Base-by-base conservation (phyloP, 768 basidiomycete genomes). In the Asterophora lycoperdoides region DNA sequence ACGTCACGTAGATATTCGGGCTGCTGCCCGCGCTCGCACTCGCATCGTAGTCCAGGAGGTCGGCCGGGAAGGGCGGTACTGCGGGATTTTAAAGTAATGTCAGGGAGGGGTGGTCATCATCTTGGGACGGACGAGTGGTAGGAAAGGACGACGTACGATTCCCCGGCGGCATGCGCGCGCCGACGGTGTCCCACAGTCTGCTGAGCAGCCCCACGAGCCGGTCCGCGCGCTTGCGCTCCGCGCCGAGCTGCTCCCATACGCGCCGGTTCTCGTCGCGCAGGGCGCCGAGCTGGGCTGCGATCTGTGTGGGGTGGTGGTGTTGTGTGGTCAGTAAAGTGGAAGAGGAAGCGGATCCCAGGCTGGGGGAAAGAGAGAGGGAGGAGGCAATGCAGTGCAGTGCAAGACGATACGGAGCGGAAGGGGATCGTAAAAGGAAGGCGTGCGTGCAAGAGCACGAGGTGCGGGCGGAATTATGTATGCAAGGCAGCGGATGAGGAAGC, bases 1-100 rank as follows among this genome's bases (percentile, higher is more conserved):
- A 82, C 3, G 84, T 89, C 56, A 90, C 73, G 60, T 76, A 85
- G 56, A 89, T 87, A 55, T 86, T 84, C 8, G 86, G 85, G 45
- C 73, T 79, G 6, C 6, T 3, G 23, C 23, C 23, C 6, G 23
- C 6, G 23, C 23, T 23, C 23, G 23, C 3, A 6, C 23, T 23
- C 23, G 23, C 23, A 6, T 80, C 79, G 18, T 61, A 60, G 13
- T 84, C 82, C 7, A 83, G 56, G 2, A 86, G 65, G 48, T 86
- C 84, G 5, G 64, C 53, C 0, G 78, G 74, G 56, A 77, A 75
- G 40, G 68, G 69, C 0, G 74, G 71, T 1, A 78, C 77, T 77
- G 30, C 29, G 13, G 23, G 26, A 6, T 42, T 39, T 20, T 38
- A 37, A 13, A n/a, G n/a, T n/a, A n/a, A 49, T 4, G 18, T 34